Evolutionary conservation across 495 filamentous ascomycete genomes (phyloP).

Genomic region (Aspergillus sparsus): DNA sequence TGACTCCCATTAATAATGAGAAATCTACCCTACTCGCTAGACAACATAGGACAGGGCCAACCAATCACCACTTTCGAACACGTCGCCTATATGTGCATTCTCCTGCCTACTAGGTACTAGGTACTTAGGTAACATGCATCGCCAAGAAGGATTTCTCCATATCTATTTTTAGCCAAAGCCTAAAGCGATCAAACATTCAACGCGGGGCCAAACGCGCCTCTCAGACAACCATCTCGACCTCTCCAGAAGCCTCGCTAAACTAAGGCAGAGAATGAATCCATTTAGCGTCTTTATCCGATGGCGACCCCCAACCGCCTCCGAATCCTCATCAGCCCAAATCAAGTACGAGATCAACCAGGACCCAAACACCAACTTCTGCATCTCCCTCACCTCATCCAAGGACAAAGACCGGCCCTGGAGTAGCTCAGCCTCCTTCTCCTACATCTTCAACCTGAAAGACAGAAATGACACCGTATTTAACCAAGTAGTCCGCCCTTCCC

Average conservation of each 20-base stretch:
- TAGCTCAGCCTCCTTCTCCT: slow-evolving; percentile 12
- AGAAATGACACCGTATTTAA: slow-evolving; percentile 18
- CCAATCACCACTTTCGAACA: no score
- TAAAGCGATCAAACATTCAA: neutral
- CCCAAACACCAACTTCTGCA: slow-evolving; percentile 11
- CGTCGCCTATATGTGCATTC: no score
- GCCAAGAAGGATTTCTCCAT: no score
- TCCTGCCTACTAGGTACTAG: no score
- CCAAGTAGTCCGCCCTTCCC: slow-evolving; percentile 13
- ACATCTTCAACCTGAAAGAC: slow-evolving; percentile 9
- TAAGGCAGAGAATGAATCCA: neutral
- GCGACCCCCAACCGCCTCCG: neutral
- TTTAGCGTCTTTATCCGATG: slow-evolving; percentile 4
- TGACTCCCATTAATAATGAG: no score
- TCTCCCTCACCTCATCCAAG: neutral
- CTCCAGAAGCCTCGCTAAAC: neutral
- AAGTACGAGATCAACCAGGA: neutral
- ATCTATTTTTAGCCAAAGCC: neutral
- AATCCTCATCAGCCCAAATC: neutral
- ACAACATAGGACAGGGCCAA: no score
- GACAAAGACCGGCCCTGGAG: slow-evolving; percentile 13
- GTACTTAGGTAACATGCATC: no score
- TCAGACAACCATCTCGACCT: neutral
- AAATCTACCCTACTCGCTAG: no score
- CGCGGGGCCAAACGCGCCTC: neutral